Evolutionary conservation across 2,329 filamentous ascomycete genomes (phyloP), one percentile per base, ranked within the genome.

Genomic region (Nakataea oryzae): DNA sequence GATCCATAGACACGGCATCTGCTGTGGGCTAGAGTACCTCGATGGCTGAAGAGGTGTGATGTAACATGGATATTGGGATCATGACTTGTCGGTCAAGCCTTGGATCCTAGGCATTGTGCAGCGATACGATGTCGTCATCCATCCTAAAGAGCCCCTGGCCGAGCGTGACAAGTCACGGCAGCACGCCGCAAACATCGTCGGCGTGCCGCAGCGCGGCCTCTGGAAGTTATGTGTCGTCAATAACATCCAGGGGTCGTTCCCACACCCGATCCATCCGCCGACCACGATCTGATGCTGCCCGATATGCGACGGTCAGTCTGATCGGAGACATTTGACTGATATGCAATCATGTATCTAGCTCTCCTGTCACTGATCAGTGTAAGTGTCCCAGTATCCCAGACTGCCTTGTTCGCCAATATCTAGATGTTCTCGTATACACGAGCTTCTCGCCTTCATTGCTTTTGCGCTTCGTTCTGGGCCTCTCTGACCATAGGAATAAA

Each of bases 91-190:
- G 21, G 9, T n/a, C 6, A 50, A 50, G 41, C 21, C 41, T 50
- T n/a, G 11, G 24, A 80, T 76, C 57, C 70, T 86, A 4, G 81
- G 74, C 50, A 74, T 85, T 62, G 77, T 71, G 57, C 76, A 70
- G 69, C 72, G 81, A 28, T 74, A 73, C 63, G 78, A 82, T 65
- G 73, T 82, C 30, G 74, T 81, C 57, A 74, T 82, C 58, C 72
- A 77, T 30, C 78, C 74, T n/a, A 69, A 57, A 26, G 50, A 60
- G 57, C 17, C 57, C 59, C 65, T 74, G n/a, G 56, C 68, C 54
- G 65, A 69, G 12, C 63, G 65, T 29, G 69, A 72, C 65, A 67
- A 64, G 5, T 70, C 65, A 54, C 72, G 68, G 55, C 62, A 60
- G 11, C 28, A 41, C 5, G 21, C 32, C 3, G 62, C 60, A 24